Base-by-base conservation (phyloP, 192 early-diverging fungal species). In the Mortierella claussenii region DNA sequence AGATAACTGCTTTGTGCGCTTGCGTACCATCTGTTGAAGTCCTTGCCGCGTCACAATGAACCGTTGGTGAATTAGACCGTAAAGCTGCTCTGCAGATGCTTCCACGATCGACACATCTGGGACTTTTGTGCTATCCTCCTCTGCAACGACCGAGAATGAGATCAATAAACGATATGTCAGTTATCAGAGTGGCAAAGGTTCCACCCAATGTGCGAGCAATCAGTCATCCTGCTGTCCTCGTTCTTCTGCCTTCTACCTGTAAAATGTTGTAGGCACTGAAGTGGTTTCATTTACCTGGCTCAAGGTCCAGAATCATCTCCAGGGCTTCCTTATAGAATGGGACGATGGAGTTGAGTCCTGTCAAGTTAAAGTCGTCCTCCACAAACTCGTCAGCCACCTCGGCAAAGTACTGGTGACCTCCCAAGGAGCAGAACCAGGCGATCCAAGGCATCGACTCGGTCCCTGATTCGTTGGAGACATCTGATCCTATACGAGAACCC, bases 301-400 rank as follows among this genome's bases (percentile, higher is more conserved):
- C 93, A 23, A 87, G 82, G 85, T 99, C 97, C 60, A 99, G 82
- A 59, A 99, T 97, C 89, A 94, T 92, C 74, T 99, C 96, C 17
- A 99, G 82, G 3, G 96, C 94, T 79, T 96, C 94, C 71, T 90
- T 86, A 81, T 96, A 98, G 60, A 91, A 89, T 27, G 91, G 91
- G 1, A 97, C 92, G 17, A 88, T 82, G 18, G 88, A 81, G 70
- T 83, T 84, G 20, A 99, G 87, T 42, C 97, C 97, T n/a, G 94
- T 96, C 66, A 98, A 81, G 80, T 99, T 99, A 82, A 99, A 99
- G 65, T 97, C 95, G 79, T 99, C 97, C 68, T 95, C 91, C 60
- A 98, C 95, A 65, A 90, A 92, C 17, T 90, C 88, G 36, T 91
- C 90, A 17, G 88, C 83, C 8, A 94, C 89, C 68, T 91, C 90